Percentiles rank a stretch among this genome's conserved stretches.
These are phyloP conservation scores for Plasmodium cynomolgi DNA, from an alignment of 169 alveolate species.

Conservation along the genomic window DNA sequence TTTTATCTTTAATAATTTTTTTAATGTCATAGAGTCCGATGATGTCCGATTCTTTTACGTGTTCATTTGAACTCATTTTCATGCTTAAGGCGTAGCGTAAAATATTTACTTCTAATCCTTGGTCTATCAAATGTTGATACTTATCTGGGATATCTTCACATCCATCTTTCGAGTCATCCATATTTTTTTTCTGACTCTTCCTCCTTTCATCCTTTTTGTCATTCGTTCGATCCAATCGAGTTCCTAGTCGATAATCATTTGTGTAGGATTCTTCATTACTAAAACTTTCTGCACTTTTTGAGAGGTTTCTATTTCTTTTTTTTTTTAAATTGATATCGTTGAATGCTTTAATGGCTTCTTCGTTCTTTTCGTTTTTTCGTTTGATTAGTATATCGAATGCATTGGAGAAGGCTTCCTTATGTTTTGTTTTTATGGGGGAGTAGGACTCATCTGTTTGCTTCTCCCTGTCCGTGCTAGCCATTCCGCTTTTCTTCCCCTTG, in stretches of 20 bases:
- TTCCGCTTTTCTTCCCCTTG: neutral
- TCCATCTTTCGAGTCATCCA: conserved; percentile 24
- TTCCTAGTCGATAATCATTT: neutral
- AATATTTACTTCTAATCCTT: conserved; percentile 47
- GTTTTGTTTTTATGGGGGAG: neutral
- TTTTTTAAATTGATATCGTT: conserved; percentile 41
- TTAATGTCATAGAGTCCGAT: conserved; percentile 82
- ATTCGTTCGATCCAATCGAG: neutral
- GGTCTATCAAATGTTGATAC: conserved; percentile 19
- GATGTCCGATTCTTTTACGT: conserved; percentile 79
- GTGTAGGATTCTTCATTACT: neutral
- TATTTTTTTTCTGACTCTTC: conserved; percentile 19
- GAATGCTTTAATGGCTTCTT: conserved; percentile 60
- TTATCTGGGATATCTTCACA: conserved; percentile 40
- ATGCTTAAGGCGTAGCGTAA: conserved; percentile 47
- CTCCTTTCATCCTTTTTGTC: conserved; percentile 21
- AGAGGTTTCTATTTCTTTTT: conserved; percentile 11
- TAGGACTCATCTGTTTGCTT: neutral
- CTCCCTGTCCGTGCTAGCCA: neutral
- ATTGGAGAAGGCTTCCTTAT: conserved; percentile 30
- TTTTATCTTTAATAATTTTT: conserved; percentile 87
- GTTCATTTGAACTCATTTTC: conserved; percentile 63
- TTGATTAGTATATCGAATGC: conserved; percentile 45
- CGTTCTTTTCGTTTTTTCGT: conserved; percentile 53
- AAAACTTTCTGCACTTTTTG: neutral